phyloP scores from a whole-genome alignment of 2,329 filamentous ascomycete genomes.

The Furcasterigmium sp. region DNA sequence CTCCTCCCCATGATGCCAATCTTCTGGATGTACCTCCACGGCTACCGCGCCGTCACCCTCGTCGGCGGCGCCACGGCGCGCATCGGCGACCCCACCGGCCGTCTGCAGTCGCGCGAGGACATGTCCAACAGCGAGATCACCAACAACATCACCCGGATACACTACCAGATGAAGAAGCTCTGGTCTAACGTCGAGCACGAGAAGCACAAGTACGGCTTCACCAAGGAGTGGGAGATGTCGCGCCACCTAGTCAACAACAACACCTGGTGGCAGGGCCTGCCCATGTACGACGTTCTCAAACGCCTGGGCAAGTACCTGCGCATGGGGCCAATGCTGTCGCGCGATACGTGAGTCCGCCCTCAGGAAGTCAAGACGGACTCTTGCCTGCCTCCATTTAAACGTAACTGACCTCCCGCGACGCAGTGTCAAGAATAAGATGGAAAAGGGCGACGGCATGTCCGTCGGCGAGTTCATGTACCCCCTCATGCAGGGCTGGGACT shows the following conservation, averaged over 20 bases:
- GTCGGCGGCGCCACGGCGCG: constrained; percentile 71
- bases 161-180: constrained; percentile 64
- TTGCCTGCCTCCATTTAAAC: background rate
- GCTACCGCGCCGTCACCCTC: constrained; percentile 62
- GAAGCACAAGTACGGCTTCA: constrained; percentile 59
- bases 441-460: constrained; percentile 87
- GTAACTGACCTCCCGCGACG: background rate
- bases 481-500: constrained; percentile 92
- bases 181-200: constrained; percentile 69
- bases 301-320: constrained; percentile 69
- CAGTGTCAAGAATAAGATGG: constrained; percentile 73
- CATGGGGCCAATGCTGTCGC: constrained; percentile 79
- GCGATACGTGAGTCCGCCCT: constrained; percentile 68
- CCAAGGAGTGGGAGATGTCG: constrained; percentile 59
- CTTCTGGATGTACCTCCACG: constrained; percentile 78
- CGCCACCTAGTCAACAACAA: constrained; percentile 75
- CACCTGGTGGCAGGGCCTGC: constrained; percentile 70
- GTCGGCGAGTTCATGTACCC: constrained; percentile 92
- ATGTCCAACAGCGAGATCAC: constrained; percentile 46
- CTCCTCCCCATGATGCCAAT: constrained; percentile 76
- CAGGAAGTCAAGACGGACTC: background rate
- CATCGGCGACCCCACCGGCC: constrained; percentile 73
- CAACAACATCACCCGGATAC: constrained; percentile 63
- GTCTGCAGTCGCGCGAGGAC: constrained; percentile 55
- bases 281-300: constrained; percentile 69